phyloP scores from a whole-genome alignment of 2,329 filamentous ascomycete genomes.

The Fusarium nanum region DNA sequence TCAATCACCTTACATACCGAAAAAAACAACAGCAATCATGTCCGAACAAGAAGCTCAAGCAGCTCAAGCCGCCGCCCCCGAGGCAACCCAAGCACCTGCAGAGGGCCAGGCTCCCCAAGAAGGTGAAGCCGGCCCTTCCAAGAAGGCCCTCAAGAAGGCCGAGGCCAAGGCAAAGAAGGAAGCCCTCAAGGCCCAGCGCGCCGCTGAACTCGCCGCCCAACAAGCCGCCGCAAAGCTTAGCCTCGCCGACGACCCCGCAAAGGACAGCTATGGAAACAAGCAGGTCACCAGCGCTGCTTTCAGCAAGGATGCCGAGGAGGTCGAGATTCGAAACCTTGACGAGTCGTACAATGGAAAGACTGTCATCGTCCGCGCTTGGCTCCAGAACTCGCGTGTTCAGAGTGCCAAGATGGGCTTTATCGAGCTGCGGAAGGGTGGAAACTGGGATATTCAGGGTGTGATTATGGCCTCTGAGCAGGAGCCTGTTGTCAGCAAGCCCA shows the following conservation, averaged over 20 bases:
- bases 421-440: constrained; percentile 80
- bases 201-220: constrained; percentile 80
- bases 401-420: constrained; percentile 92
- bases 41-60: constrained; percentile 2
- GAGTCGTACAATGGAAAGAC: constrained; percentile 75
- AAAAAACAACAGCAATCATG: constrained; percentile 1
- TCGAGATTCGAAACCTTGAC: constrained; percentile 71
- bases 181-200: constrained; percentile 78
- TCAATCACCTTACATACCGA: not conserved
- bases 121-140: constrained; percentile 29
- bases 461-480: constrained; percentile 76
- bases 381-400: constrained; percentile 90
- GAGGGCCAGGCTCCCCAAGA: constrained; percentile 27
- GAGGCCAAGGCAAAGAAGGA: constrained; percentile 90
- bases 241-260: constrained; percentile 74
- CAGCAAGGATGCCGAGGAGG: constrained; percentile 66
- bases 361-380: constrained; percentile 80
- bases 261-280: constrained; percentile 80
- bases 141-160: constrained; percentile 87
- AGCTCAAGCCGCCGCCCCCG: not conserved
- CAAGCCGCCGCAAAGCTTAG: constrained; percentile 70
- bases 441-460: constrained; percentile 86
- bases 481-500: constrained; percentile 52
- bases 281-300: constrained; percentile 63
- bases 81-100: not conserved